These are phyloP conservation scores for Moesziomyces sp. DNA, from an alignment of 1,284 basidiomycete genomes.

Conservation along the genomic window DNA sequence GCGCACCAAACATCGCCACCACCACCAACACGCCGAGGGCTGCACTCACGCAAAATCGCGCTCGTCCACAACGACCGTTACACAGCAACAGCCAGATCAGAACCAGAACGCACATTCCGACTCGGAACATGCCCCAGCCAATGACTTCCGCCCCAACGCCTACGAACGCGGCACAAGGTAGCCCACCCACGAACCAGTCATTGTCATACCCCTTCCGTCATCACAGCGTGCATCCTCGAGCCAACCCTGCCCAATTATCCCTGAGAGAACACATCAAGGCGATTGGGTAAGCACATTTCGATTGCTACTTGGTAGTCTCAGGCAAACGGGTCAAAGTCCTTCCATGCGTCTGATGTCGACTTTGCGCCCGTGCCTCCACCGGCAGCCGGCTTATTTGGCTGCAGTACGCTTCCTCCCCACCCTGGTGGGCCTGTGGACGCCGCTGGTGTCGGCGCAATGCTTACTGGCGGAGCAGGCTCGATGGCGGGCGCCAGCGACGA, in stretches of 20 bases:
- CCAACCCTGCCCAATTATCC: too few species aligned
- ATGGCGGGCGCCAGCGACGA: constrained; percentile 14
- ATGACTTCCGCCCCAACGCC: constrained; percentile 21
- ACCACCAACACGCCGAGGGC: background rate
- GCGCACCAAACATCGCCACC: background rate
- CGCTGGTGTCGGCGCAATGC: background rate
- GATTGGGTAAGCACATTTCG: too few species aligned
- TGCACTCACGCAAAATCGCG: background rate
- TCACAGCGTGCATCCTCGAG: too few species aligned
- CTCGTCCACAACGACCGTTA: background rate
- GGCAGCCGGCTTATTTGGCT: constrained; percentile 28
- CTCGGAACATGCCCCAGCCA: background rate
- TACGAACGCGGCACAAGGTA: constrained; percentile 33
- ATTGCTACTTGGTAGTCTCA: background rate
- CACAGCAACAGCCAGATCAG: background rate
- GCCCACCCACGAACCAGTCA: background rate
- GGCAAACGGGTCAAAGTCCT: constrained; percentile 56
- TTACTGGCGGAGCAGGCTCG: constrained; percentile 6
- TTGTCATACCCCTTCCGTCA: background rate
- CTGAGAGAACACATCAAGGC: too few species aligned
- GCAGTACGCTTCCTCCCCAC: constrained; percentile 42
- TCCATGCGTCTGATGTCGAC: constrained; percentile 34
- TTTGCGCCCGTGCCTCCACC: background rate
- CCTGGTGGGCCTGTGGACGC: constrained; percentile 19
- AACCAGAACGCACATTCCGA: background rate